Conservation (phyloP, 2,329 filamentous ascomycete genomes). For the Ophiostoma ulmi region DNA sequence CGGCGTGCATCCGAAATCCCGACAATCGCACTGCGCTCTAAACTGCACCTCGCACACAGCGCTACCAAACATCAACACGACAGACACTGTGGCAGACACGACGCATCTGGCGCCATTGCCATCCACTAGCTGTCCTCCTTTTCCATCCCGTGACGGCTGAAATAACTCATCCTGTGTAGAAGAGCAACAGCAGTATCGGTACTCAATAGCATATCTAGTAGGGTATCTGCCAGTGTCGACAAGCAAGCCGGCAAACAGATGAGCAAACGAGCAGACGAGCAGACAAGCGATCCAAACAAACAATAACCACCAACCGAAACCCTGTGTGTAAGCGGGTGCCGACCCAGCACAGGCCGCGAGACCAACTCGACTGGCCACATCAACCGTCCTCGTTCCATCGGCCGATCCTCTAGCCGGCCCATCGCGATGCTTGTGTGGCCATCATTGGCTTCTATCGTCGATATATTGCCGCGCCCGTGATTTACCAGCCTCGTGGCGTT, state of each 20-base stretch:
- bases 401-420: not conserved
- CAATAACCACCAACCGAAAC: not conserved
- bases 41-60: slow-evolving; percentile 8
- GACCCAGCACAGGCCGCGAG: not conserved
- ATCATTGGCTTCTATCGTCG: not conserved
- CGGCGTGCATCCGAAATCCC: slow-evolving; percentile 15
- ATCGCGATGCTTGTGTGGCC: slow-evolving; percentile 8
- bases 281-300: not conserved
- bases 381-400: not conserved
- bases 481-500: slow-evolving; percentile 7
- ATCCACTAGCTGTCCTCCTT: not conserved
- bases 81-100: not conserved
- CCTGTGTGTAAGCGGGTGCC: not conserved
- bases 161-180: not conserved
- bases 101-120: not conserved
- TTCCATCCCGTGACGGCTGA: not conserved
- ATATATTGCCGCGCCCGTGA: not conserved
- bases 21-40: slow-evolving; percentile 19
- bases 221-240: not conserved
- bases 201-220: not conserved
- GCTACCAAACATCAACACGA: not conserved
- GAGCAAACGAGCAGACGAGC: not conserved
- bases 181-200: not conserved
- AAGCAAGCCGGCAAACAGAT: not conserved
- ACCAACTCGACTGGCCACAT: not conserved